Evolutionary conservation across 768 basidiomycete genomes (phyloP).

Genomic region (Sarcodon sp.): DNA sequence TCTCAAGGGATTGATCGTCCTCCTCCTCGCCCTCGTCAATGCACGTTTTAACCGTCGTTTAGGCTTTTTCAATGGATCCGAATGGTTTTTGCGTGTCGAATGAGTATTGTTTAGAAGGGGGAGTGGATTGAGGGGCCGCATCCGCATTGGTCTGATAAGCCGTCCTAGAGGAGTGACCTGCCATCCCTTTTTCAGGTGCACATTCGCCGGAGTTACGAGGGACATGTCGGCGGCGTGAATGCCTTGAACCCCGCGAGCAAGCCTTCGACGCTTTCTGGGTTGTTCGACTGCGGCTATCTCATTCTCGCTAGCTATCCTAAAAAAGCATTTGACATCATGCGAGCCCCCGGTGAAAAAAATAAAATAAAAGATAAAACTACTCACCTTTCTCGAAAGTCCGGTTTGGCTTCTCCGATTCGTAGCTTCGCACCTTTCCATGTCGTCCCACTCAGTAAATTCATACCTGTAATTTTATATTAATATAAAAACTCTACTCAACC

Average conservation of each 20-base stretch:
- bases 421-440: conserved; percentile 85
- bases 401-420: conserved; percentile 74
- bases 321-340: neutral
- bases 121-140: conserved; percentile 58
- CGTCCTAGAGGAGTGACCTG: conserved; percentile 53
- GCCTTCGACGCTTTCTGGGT: conserved; percentile 29
- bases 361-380: conserved; percentile 5
- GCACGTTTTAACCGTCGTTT: conserved; percentile 8
- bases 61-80: conserved; percentile 4
- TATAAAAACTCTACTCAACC: neutral
- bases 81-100: conserved; percentile 1
- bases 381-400: conserved; percentile 56
- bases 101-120: conserved; percentile 14
- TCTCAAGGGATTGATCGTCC: conserved; percentile 59
- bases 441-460: conserved; percentile 66
- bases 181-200: conserved; percentile 45
- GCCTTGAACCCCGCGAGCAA: conserved; percentile 22
- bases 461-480: conserved; percentile 27
- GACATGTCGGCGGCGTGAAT: conserved; percentile 50
- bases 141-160: conserved; percentile 51
- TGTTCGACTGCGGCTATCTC: conserved; percentile 11
- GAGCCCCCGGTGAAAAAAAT: conserved; percentile 1
- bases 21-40: conserved; percentile 42
- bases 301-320: conserved; percentile 16
- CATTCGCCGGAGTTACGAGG: conserved; percentile 46